Conservation (phyloP, 2,329 filamentous ascomycete species). For the Verticillium nubilum region DNA sequence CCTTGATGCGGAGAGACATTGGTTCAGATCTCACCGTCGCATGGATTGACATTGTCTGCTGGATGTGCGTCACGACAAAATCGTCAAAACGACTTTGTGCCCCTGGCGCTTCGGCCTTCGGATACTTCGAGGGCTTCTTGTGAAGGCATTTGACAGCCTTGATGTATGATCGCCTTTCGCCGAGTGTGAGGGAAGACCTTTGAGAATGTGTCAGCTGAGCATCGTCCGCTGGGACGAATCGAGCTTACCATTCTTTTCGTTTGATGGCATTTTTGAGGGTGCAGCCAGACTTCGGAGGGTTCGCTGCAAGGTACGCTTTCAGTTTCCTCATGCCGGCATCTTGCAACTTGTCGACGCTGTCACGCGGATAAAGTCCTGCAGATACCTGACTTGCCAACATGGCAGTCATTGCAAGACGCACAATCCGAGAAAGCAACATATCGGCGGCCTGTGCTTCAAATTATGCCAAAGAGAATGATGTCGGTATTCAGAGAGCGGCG, state of each 20-base stretch:
- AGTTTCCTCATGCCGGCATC: not conserved
- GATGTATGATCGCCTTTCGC: conserved; percentile 14
- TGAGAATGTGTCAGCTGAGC: not conserved
- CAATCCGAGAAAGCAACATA: not conserved
- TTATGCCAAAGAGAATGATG: too few species aligned
- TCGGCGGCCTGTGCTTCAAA: not conserved
- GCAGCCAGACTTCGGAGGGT: conserved; percentile 1
- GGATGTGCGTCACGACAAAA: conserved; percentile 24
- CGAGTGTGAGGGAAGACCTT: conserved; percentile 2
- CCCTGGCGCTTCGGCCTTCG: conserved; percentile 13
- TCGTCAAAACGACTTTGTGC: conserved; percentile 23
- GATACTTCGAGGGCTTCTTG: conserved; percentile 10
- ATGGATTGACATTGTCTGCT: conserved; percentile 18
- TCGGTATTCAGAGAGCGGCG: too few species aligned
- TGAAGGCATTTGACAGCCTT: conserved; percentile 16
- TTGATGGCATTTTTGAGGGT: conserved; percentile 2
- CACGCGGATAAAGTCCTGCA: not conserved
- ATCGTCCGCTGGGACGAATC: not conserved
- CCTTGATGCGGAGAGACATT: not conserved
- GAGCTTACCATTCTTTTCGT: conserved; percentile 4
- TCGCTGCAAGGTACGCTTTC: not conserved
- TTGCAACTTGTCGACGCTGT: conserved; percentile 3
- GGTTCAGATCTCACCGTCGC: conserved; percentile 17
- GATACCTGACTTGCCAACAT: not conserved
- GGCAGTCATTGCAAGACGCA: not conserved